These are phyloP conservation scores for Gaeumannomyces sp. DNA, from an alignment of 2,329 filamentous ascomycete species.

Conservation along the genomic window DNA sequence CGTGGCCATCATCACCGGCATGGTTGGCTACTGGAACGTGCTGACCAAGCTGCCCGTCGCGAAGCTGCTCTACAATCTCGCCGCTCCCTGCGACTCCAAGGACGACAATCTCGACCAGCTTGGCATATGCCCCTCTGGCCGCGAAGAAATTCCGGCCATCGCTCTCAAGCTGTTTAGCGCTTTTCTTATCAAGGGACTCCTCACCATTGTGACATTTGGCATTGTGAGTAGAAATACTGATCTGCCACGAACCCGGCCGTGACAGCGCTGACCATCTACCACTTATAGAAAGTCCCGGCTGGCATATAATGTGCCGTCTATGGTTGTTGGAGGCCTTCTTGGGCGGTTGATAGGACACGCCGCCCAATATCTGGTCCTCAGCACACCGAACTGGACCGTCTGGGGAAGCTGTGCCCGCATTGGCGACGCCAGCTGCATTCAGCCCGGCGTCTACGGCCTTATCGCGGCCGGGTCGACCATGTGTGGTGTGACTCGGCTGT, in stretches of 20 bases:
- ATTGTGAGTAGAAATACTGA: slow-evolving; percentile 50
- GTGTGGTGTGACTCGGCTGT: slow-evolving; percentile 92
- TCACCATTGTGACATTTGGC: slow-evolving; percentile 89
- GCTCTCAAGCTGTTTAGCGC: slow-evolving; percentile 67
- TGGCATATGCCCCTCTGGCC: slow-evolving; percentile 69
- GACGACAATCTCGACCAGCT: slow-evolving; percentile 55
- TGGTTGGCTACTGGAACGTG: slow-evolving; percentile 88
- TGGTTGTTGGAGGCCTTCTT: slow-evolving; percentile 93
- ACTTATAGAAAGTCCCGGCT: slow-evolving; percentile 71
- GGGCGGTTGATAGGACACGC: slow-evolving; percentile 82
- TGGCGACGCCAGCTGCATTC: slow-evolving; percentile 76
- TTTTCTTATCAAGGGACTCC: slow-evolving; percentile 80
- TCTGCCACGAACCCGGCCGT: not conserved
- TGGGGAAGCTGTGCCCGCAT: slow-evolving; percentile 69
- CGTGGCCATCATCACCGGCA: slow-evolving; percentile 76
- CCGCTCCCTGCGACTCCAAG: slow-evolving; percentile 75
- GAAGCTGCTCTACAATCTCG: slow-evolving; percentile 83
- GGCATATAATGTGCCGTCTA: slow-evolving; percentile 98
- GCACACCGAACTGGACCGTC: slow-evolving; percentile 62
- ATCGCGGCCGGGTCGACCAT: slow-evolving; percentile 94
- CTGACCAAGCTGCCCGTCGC: slow-evolving; percentile 86
- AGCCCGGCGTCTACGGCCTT: slow-evolving; percentile 93
- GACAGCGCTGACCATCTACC: not conserved
- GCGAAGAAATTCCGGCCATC: slow-evolving; percentile 73
- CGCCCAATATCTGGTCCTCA: slow-evolving; percentile 74